Base-by-base conservation (phyloP, 805 yeast species). In the Metschnikowia rubicola region DNA sequence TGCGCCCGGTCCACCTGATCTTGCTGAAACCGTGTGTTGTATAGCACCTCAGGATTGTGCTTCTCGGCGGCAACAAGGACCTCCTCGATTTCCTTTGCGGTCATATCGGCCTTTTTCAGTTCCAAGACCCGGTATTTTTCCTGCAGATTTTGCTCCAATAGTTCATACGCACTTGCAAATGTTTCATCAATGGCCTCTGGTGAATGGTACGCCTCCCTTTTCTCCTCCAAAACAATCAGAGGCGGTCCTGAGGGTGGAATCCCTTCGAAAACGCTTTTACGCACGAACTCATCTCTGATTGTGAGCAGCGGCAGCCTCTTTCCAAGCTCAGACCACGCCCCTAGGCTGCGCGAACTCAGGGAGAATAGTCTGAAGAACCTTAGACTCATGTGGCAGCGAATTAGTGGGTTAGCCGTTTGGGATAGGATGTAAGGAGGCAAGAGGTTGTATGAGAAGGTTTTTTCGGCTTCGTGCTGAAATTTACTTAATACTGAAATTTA, bases 31-130 rank as follows among this genome's bases (percentile, higher is more conserved):
- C 71, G 70, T 35, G 79, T 73, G 65, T 85, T 88, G 70, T 79
- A 88, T 46, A 80, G 71, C 10, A 89, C 96, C 65, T 89, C 96
- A 12, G 98, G 98, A 63, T 91, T 88, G 61, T 75, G 65, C 39
- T 74, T 59, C 64, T 92, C 96, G 1, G 96, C 89, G 47, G 77
- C 70, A 8, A 80, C 73, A 30, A 73, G 62, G 26, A 81, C 64
- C 58, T 64, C n/a, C 6, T 56, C 55, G 10, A 39, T 38, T 21
- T 52, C 43, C 5, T 33, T 32, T 33, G 60, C 54, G 15, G 61
- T 55, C 37, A 60, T 55, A 39, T 57, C 58, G 19, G 51, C 53
- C 28, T 48, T 44, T 28, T 51, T 45, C 17, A 39, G 44, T 19
- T 52, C 48, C 32, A 79, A 62, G 48, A 69, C 48, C 5, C 62